Conservation (phyloP, 2,329 filamentous ascomycete genomes). For the Chaetoscypha palmicola region DNA sequence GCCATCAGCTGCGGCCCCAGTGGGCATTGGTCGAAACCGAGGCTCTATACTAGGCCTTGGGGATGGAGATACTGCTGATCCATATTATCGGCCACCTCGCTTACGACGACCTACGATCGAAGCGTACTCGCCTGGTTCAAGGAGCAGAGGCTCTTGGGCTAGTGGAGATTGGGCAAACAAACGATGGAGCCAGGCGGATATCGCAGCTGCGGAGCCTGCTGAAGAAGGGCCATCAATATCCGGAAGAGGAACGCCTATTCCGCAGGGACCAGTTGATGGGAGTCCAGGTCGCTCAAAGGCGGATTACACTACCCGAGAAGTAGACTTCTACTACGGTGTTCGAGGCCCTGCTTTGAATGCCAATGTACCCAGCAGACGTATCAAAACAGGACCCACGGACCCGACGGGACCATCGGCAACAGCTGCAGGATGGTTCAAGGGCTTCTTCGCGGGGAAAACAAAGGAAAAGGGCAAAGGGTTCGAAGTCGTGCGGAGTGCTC, state of each 20-base stretch:
- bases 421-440: constrained; percentile 82
- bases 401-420: constrained; percentile 86
- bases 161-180: constrained; percentile 41
- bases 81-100: constrained; percentile 83
- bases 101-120: constrained; percentile 60
- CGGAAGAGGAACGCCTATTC: constrained; percentile 41
- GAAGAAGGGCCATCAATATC: constrained; percentile 37
- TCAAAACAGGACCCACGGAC: constrained; percentile 91
- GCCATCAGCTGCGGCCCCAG: constrained; percentile 36
- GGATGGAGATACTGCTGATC: constrained; percentile 55
- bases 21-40: constrained; percentile 20
- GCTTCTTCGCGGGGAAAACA: constrained; percentile 71
- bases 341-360: constrained; percentile 81
- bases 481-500: constrained; percentile 85
- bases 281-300: constrained; percentile 40
- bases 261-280: constrained; percentile 31
- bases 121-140: constrained; percentile 33
- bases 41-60: constrained; percentile 40
- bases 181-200: constrained; percentile 29
- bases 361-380: constrained; percentile 70
- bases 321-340: constrained; percentile 94
- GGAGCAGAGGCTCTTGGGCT: constrained; percentile 38
- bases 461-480: constrained; percentile 97
- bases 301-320: constrained; percentile 89
- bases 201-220: constrained; percentile 34